Conservation (phyloP, 176 grass and related monocot genomes). For the Oryza punctata region DNA sequence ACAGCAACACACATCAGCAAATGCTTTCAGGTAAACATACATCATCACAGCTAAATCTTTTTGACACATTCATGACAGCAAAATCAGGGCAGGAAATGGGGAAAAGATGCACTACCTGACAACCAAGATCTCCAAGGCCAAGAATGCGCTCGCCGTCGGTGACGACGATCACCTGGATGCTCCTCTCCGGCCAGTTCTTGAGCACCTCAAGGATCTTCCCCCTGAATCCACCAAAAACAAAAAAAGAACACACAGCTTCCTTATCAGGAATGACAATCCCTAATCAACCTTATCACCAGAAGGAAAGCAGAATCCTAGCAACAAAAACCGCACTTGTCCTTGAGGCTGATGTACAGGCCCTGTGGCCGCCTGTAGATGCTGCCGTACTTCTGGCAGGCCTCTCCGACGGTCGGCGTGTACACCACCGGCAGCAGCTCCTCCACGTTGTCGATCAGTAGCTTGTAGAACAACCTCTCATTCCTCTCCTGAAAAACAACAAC, state of each 20-base stretch:
- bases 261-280: too few relatives aligned
- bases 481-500: slow-evolving; percentile 74
- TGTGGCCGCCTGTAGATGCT: slow-evolving; percentile 77
- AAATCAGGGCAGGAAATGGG: background rate
- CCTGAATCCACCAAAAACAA: slow-evolving; percentile 35
- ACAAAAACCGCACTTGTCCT: slow-evolving; percentile 70
- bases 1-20: slow-evolving; percentile 4
- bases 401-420: slow-evolving; percentile 89
- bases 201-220: slow-evolving; percentile 94
- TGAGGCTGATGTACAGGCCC: slow-evolving; percentile 93
- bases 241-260: background rate
- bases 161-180: slow-evolving; percentile 88
- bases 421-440: slow-evolving; percentile 95
- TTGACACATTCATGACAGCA: background rate
- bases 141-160: slow-evolving; percentile 95
- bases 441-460: slow-evolving; percentile 92
- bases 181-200: slow-evolving; percentile 96
- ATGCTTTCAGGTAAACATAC: background rate
- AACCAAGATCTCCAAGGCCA: slow-evolving; percentile 84
- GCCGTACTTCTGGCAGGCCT: slow-evolving; percentile 99
- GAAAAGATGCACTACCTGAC: slow-evolving; percentile 52
- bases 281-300: background rate
- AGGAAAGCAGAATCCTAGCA: too few relatives aligned
- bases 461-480: slow-evolving; percentile 96
- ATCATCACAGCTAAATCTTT: background rate